Conservation (phyloP, 2,329 filamentous ascomycete genomes). For the Pseudogymnoascus sp. region DNA sequence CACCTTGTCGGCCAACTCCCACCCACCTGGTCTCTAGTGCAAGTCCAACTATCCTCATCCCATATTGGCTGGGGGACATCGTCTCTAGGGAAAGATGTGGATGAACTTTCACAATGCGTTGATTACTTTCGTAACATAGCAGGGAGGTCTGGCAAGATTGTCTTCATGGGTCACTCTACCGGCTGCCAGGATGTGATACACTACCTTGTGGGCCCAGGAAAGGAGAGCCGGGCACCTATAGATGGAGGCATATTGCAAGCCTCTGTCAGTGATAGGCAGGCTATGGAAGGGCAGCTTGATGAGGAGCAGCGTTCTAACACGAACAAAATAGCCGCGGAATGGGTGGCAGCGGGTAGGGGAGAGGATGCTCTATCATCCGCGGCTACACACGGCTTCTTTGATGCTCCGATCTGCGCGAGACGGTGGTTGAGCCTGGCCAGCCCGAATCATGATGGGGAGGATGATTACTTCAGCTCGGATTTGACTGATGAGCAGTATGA, state of each 20-base stretch:
- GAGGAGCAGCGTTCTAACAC: constrained; percentile 27
- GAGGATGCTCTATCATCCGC: constrained; percentile 36
- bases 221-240: constrained; percentile 27
- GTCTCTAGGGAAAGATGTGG: constrained; percentile 38
- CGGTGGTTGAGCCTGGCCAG: constrained; percentile 50
- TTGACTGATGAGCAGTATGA: constrained; percentile 41
- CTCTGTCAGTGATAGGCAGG: constrained; percentile 55
- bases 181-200: constrained; percentile 62
- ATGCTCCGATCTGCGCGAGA: constrained; percentile 43
- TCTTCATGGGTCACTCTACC: constrained; percentile 61
- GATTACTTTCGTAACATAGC: constrained; percentile 35
- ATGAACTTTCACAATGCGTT: constrained; percentile 40
- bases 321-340: constrained; percentile 32
- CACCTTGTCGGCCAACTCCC: constrained; percentile 28
- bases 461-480: constrained; percentile 63
- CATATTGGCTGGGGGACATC: constrained; percentile 34
- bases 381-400: constrained; percentile 22
- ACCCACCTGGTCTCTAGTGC: constrained; percentile 36
- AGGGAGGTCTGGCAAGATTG: constrained; percentile 41
- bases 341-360: constrained; percentile 34
- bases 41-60: constrained; percentile 37
- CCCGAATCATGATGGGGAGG: constrained; percentile 46
- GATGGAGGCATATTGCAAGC: constrained; percentile 60
- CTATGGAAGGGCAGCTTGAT: constrained; percentile 32
- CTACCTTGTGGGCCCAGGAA: constrained; percentile 39